Evolutionary conservation across 202 grass and related monocot species (phyloP).

Genomic region (Setaria viridis): DNA sequence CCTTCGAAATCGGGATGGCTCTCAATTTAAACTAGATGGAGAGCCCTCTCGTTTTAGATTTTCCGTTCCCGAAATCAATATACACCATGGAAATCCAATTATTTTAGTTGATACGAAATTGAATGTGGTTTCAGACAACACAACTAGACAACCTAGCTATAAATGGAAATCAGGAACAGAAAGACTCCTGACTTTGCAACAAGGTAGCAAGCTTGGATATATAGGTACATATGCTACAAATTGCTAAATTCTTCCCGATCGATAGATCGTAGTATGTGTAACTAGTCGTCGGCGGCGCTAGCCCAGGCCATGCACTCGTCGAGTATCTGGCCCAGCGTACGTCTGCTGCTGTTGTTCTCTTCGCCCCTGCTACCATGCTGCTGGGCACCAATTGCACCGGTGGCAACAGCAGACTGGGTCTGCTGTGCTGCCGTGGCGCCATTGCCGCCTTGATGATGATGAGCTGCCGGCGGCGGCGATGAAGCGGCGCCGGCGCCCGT

Average conservation of each 20-base stretch:
- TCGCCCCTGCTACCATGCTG: neutral
- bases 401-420: neutral
- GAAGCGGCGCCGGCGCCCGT: slow-evolving; percentile 38
- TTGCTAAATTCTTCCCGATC: neutral
- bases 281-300: neutral
- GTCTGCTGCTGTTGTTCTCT: neutral
- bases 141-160: no score
- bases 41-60: no score
- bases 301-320: slow-evolving; percentile 16
- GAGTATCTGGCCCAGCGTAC: neutral
- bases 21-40: no score
- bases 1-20: no score
- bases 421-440: neutral
- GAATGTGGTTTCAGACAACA: no score
- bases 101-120: no score
- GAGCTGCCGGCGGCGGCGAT: neutral
- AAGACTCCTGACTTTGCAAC: neutral
- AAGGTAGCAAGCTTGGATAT: neutral
- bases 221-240: neutral
- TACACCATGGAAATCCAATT: no score
- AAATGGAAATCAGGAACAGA: no score
- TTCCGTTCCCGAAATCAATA: no score
- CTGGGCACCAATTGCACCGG: neutral
- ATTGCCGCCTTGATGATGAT: neutral
- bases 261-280: neutral